Evolutionary conservation across 805 yeast genomes (phyloP).

Genomic region (Teunomyces kruisii): DNA sequence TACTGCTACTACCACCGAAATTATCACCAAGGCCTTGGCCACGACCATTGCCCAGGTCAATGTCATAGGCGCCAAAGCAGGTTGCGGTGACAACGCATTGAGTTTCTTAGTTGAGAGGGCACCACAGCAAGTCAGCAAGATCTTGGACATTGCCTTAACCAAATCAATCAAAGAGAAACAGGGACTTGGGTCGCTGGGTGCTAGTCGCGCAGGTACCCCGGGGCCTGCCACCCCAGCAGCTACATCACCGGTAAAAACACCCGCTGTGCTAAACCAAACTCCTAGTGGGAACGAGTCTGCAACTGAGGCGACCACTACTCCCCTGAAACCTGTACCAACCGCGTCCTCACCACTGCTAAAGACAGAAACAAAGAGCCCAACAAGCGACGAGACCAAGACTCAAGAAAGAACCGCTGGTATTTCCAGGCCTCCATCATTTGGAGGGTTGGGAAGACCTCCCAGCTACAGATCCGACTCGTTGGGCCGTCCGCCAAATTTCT

Average conservation of each 20-base stretch:
- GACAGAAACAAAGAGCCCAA: background rate
- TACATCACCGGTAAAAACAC: constrained; percentile 5
- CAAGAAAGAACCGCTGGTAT: background rate
- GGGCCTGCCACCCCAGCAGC: constrained; percentile 2
- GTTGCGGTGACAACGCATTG: constrained; percentile 75
- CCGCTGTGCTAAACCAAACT: background rate
- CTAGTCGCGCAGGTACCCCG: constrained; percentile 16
- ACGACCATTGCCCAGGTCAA: constrained; percentile 90
- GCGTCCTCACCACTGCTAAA: background rate
- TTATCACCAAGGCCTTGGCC: constrained; percentile 87
- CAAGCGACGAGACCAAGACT: background rate
- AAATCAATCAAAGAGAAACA: constrained; percentile 61
- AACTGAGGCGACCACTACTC: background rate
- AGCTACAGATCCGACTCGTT: constrained; percentile 20
- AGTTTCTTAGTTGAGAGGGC: constrained; percentile 77
- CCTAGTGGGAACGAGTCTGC: background rate
- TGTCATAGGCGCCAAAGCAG: constrained; percentile 82
- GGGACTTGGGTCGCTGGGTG: constrained; percentile 19
- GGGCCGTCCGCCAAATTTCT: constrained; percentile 25
- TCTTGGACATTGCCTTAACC: constrained; percentile 76
- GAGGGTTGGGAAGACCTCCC: constrained; percentile 24
- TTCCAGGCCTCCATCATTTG: constrained; percentile 25
- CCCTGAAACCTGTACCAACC: constrained; percentile 3
- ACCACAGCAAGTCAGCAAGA: constrained; percentile 76
- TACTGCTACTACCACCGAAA: constrained; percentile 78